Conservation (phyloP, 371 early-diverging fungal genomes). For the Batkoa obscura region DNA sequence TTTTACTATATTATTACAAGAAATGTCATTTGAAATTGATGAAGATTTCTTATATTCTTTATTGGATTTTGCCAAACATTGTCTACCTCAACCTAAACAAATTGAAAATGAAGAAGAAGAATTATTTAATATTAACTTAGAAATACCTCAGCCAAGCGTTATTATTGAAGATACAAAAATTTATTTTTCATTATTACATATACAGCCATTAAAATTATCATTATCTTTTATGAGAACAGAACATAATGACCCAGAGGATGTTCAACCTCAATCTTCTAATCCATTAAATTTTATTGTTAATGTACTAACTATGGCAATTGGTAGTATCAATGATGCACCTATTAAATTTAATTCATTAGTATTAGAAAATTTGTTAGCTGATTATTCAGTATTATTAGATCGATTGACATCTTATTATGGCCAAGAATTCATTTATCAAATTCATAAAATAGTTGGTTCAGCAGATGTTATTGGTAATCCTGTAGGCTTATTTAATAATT, state of each 20-base stretch:
- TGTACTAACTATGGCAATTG: conserved; percentile 89
- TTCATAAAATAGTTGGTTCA: conserved; percentile 86
- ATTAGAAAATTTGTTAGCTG: conserved; percentile 71
- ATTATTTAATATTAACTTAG: conserved; percentile 27
- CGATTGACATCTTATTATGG: conserved; percentile 69
- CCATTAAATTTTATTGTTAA: conserved; percentile 45
- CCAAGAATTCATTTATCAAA: conserved; percentile 75
- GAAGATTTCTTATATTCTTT: conserved; percentile 74
- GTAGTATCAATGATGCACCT: conserved; percentile 75
- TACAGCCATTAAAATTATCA: conserved; percentile 88
- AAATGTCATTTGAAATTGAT: conserved; percentile 79
- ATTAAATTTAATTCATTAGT: conserved; percentile 78
- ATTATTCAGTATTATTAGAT: conserved; percentile 51
- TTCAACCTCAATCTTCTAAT: conserved; percentile 16
- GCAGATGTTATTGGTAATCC: conserved; percentile 97
- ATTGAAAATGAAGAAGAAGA: conserved; percentile 10
- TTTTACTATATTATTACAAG: conserved; percentile 73
- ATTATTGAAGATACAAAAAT: conserved; percentile 44
- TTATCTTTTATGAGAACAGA: conserved; percentile 83
- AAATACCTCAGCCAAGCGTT: conserved; percentile 49
- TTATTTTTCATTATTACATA: conserved; percentile 85
- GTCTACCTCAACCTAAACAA: conserved; percentile 30
- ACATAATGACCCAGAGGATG: conserved; percentile 18
- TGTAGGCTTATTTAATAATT: conserved; percentile 84
- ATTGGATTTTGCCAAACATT: conserved; percentile 64